Conservation (phyloP, 148 eudicot species). For the Heliosperma pusillum region DNA sequence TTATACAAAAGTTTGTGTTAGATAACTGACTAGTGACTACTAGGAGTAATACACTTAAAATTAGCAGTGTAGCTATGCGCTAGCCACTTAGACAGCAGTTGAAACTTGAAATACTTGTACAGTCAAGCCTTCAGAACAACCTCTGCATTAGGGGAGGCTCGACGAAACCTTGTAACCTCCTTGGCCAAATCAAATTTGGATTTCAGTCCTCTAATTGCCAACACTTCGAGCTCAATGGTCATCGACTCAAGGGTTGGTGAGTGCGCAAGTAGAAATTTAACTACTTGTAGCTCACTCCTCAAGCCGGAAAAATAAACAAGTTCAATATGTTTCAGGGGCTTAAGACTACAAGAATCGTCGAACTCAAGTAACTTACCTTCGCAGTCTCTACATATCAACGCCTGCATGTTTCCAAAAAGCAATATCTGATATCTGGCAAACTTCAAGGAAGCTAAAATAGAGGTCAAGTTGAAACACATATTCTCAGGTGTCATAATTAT, state of each 20-base stretch:
- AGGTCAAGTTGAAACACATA: not conserved
- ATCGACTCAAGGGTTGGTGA: conserved; percentile 9
- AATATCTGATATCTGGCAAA: not conserved
- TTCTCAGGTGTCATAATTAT: not conserved
- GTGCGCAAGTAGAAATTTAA: conserved; percentile 11
- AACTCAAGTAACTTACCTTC: not conserved
- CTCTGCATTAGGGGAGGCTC: conserved; percentile 10
- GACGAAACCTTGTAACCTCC: conserved; percentile 10
- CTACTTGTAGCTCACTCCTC: conserved; percentile 3
- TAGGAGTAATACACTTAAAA: no score
- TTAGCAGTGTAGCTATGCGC: no score
- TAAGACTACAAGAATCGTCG: not conserved
- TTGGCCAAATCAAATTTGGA: conserved; percentile 9
- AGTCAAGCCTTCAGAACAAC: conserved; percentile 2
- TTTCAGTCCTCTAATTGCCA: not conserved
- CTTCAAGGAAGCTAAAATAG: not conserved
- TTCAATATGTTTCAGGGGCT: conserved; percentile 4
- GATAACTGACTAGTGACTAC: no score
- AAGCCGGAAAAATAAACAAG: conserved; percentile 2
- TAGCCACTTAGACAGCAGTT: not conserved
- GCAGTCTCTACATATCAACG: not conserved
- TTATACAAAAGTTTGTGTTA: no score
- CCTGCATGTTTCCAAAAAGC: conserved; percentile 3
- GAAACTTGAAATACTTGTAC: not conserved
- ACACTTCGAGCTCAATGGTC: not conserved